Evolutionary conservation across 352 stramenopile species (phyloP), one percentile per base, ranked within the genome.

Genomic region (Halophytophthora batemanensis): DNA sequence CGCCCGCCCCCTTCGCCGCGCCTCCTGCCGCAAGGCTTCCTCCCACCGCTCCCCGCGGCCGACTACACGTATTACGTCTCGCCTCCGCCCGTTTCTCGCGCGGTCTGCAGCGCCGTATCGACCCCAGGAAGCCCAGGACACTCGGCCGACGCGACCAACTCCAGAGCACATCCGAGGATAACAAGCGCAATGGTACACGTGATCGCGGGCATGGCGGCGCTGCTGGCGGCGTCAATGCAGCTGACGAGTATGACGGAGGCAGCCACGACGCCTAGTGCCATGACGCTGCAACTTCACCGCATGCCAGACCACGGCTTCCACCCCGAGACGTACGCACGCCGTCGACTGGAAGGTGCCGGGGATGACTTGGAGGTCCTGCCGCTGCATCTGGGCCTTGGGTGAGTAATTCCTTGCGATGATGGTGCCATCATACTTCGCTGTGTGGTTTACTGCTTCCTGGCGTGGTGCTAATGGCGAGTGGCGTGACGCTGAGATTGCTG

Each of bases 381-480:
- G 38, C 53, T 92, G 21, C 76, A 88, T 46, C 60, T 79, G 2
- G 82, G 79, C 40, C 69, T 89, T 41, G 80, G 75, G 75, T 86
- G 52, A 39, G 64, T 43, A 5, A 7, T 19, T 19, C 0, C 5
- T 31, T 29, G n/a, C 0, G n/a, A n/a, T n/a, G n/a, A n/a, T n/a
- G n/a, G n/a, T n/a, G n/a, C n/a, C n/a, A n/a, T n/a, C n/a, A n/a
- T n/a, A n/a, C n/a, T n/a, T n/a, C n/a, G n/a, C n/a, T 15, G 28
- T 35, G 11, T 14, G 21, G 18, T 11, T 14, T 6, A 15, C 5
- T 40, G 25, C 21, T 2, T 47, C n/a, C n/a, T n/a, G n/a, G n/a
- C n/a, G n/a, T n/a, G n/a, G n/a, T n/a, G n/a, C n/a, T n/a, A n/a
- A n/a, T n/a, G n/a, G n/a, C n/a, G n/a, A n/a, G n/a, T n/a, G n/a